phyloP scores from a whole-genome alignment of 2,329 filamentous ascomycete species.

The Cladobotryum mycophilum region DNA sequence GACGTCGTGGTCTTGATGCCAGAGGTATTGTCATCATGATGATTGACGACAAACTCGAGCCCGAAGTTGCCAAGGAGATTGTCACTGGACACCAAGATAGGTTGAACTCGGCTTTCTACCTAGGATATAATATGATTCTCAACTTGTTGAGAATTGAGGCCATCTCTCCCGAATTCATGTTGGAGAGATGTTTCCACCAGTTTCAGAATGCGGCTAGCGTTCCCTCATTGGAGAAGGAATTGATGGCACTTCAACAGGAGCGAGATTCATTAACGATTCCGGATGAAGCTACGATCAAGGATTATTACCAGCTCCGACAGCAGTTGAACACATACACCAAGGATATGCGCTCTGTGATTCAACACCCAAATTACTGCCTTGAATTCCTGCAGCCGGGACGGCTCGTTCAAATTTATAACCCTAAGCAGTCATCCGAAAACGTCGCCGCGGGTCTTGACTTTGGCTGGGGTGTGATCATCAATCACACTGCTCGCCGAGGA shows the following conservation, averaged over 20 bases:
- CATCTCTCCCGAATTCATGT: slow-evolving; percentile 98
- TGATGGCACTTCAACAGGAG: slow-evolving; percentile 71
- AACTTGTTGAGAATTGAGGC: slow-evolving; percentile 96
- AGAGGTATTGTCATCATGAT: slow-evolving; percentile 99
- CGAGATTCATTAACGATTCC: slow-evolving; percentile 68
- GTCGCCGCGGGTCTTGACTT: slow-evolving; percentile 55
- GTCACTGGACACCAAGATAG: slow-evolving; percentile 96
- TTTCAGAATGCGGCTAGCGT: slow-evolving; percentile 94
- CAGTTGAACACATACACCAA: slow-evolving; percentile 77
- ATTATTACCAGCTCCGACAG: slow-evolving; percentile 87
- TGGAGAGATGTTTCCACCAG: slow-evolving; percentile 97
- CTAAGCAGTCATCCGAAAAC: slow-evolving; percentile 39
- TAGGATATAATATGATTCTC: slow-evolving; percentile 98
- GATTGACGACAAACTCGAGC: slow-evolving; percentile 95
- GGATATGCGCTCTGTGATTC: slow-evolving; percentile 88
- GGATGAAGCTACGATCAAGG: slow-evolving; percentile 82
- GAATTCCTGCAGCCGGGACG: slow-evolving; percentile 85
- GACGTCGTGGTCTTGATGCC: slow-evolving; percentile 93
- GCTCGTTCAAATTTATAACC: slow-evolving; percentile 76
- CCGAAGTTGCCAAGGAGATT: slow-evolving; percentile 86
- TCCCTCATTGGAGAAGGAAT: slow-evolving; percentile 72
- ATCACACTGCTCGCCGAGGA: slow-evolving; percentile 59
- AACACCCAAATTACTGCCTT: slow-evolving; percentile 79
- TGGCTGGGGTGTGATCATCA: slow-evolving; percentile 87
- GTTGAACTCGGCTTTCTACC: slow-evolving; percentile 93